Base-by-base conservation (phyloP, 2,329 filamentous ascomycete genomes). In the Xylaria multiplex region DNA sequence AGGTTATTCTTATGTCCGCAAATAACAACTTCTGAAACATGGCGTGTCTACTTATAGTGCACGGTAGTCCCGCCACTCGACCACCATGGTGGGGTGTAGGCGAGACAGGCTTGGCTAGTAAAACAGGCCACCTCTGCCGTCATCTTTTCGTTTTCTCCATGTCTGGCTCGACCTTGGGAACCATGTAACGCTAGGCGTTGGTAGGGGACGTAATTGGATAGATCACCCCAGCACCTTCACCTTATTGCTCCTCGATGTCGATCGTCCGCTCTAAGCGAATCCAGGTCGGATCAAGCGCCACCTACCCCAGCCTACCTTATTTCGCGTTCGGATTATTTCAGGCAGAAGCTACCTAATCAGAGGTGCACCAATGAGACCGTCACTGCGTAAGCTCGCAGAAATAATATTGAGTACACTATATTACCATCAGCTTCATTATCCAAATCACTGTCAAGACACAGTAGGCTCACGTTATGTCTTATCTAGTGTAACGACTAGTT, bases 201-300 rank as follows among this genome's bases (percentile, higher is more conserved):
- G 62, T 52, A 62, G 55, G 30, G 22, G n/a, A 62, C 42, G 19
- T 46, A 43, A 65, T 65, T 68, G 66, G 65, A 53, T 22, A 43
- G 19, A 22, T 32, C 22, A 62, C 43, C 55, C 59, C 59, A 50
- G 59, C 52, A 62, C 52, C 27, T 57, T 63, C 59, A 68, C 66
- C 66, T 68, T 68, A 68, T 63, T 68, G 66, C 56, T 68, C 66
- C 66, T 66, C 59, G 62, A 24, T 56, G 55, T 59, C 65, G 65
- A 67, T 67, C 65, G 57, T 54, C 46, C 42, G 32, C 60, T 60
- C 50, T 59, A 64, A 66, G 64, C 64, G 64, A 66, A 57, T 64
- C 46, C 56, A 55, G 60, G 59, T 54, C 4, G 55, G 64, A 59
- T 59, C 48, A 49, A 24, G 58, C 61, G 52, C 58, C 46, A 65